Evolutionary conservation across 2,329 filamentous ascomycete species (phyloP).

Genomic region (Colletotrichum sp.): DNA sequence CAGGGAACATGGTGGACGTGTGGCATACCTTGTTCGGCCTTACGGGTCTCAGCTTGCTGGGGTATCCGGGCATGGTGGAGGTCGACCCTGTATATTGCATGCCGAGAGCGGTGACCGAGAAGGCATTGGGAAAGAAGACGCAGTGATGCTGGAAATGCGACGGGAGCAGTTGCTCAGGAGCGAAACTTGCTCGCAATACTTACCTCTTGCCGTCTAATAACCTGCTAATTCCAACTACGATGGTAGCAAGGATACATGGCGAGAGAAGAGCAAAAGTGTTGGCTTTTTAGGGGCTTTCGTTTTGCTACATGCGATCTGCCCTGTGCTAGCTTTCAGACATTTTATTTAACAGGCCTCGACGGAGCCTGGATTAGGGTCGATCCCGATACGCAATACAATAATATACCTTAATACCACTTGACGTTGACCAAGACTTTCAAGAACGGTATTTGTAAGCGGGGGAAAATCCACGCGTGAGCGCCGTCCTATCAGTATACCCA

Average conservation of each 20-base stretch:
- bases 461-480: not conserved
- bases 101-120: slow-evolving; percentile 70
- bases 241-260: slow-evolving; percentile 74
- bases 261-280: slow-evolving; percentile 60
- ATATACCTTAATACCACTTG: not conserved
- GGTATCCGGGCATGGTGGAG: slow-evolving; percentile 75
- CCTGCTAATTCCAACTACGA: slow-evolving; percentile 53
- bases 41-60: slow-evolving; percentile 84
- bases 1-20: slow-evolving; percentile 95
- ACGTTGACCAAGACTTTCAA: not conserved
- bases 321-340: slow-evolving; percentile 29
- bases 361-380: not conserved
- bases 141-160: not conserved
- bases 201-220: slow-evolving; percentile 75
- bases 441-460: not conserved
- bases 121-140: slow-evolving; percentile 47
- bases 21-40: slow-evolving; percentile 94
- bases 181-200: not conserved
- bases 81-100: slow-evolving; percentile 91
- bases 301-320: slow-evolving; percentile 27
- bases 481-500: not conserved
- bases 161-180: not conserved
- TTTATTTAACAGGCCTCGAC: not conserved
- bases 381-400: not conserved
- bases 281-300: slow-evolving; percentile 31